These are phyloP conservation scores for Aciculosporium take DNA, from an alignment of 2,329 filamentous ascomycete species.

Conservation along the genomic window DNA sequence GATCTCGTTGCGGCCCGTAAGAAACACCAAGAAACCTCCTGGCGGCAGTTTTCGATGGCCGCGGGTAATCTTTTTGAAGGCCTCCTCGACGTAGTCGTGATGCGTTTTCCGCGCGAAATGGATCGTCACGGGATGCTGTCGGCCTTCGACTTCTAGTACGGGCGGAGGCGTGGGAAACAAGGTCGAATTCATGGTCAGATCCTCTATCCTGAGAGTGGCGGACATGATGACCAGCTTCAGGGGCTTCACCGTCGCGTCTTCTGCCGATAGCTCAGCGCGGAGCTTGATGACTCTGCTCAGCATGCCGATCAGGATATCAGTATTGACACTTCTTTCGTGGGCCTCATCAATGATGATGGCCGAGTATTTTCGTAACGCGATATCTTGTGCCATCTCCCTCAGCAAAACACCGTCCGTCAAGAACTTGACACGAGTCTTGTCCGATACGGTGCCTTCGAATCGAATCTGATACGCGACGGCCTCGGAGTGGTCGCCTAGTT, in stretches of 20 bases:
- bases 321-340: constrained; percentile 93
- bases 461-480: constrained; percentile 87
- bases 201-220: constrained; percentile 78
- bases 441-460: constrained; percentile 71
- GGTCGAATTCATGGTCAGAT: constrained; percentile 71
- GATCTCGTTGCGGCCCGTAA: constrained; percentile 92
- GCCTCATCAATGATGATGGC: constrained; percentile 92
- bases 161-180: constrained; percentile 71
- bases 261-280: constrained; percentile 56
- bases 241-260: constrained; percentile 58
- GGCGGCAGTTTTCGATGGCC: constrained; percentile 83
- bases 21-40: constrained; percentile 82
- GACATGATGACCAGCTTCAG: constrained; percentile 97
- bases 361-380: constrained; percentile 78
- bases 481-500: constrained; percentile 63
- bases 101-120: constrained; percentile 78
- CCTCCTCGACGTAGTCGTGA: constrained; percentile 81
- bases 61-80: constrained; percentile 70
- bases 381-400: constrained; percentile 80
- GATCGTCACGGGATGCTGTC: constrained; percentile 77
- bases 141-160: constrained; percentile 76
- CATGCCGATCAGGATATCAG: constrained; percentile 96
- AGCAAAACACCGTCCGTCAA: constrained; percentile 97
- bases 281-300: constrained; percentile 83
- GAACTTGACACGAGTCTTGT: constrained; percentile 86